Evolutionary conservation across 305 asterid genomes (phyloP).

Genomic region (Stenogyne calaminthoides): DNA sequence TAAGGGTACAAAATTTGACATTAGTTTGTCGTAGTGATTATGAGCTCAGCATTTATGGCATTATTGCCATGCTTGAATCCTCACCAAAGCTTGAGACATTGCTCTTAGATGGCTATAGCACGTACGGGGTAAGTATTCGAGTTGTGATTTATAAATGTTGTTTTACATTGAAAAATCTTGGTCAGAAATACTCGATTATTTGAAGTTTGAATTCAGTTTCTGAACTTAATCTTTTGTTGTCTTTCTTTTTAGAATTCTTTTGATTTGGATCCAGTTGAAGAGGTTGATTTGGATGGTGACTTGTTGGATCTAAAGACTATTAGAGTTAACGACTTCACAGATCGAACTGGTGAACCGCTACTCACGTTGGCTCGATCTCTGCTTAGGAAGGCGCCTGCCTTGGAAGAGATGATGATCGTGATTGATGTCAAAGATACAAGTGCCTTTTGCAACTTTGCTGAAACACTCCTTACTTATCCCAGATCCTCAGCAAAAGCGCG

Average conservation of each 20-base stretch:
- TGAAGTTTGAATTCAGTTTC: neutral
- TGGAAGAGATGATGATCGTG: neutral
- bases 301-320: conserved; percentile 15
- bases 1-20: neutral
- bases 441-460: neutral
- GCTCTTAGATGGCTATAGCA: neutral
- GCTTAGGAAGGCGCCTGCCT: neutral
- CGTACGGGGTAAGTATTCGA: neutral
- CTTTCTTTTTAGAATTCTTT: neutral
- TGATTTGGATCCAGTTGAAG: neutral
- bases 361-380: neutral
- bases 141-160: neutral
- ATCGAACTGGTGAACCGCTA: neutral
- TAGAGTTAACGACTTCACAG: neutral
- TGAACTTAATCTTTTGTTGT: neutral
- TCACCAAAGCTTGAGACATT: conserved; percentile 22
- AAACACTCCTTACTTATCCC: neutral
- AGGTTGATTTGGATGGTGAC: conserved; percentile 11
- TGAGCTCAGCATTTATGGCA: neutral
- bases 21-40: neutral
- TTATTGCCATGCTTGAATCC: conserved; percentile 15
- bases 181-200: neutral
- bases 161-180: neutral
- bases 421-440: neutral
- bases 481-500: neutral